Base-by-base conservation (phyloP, 345 rosid genomes). In the Psidium guajava region DNA sequence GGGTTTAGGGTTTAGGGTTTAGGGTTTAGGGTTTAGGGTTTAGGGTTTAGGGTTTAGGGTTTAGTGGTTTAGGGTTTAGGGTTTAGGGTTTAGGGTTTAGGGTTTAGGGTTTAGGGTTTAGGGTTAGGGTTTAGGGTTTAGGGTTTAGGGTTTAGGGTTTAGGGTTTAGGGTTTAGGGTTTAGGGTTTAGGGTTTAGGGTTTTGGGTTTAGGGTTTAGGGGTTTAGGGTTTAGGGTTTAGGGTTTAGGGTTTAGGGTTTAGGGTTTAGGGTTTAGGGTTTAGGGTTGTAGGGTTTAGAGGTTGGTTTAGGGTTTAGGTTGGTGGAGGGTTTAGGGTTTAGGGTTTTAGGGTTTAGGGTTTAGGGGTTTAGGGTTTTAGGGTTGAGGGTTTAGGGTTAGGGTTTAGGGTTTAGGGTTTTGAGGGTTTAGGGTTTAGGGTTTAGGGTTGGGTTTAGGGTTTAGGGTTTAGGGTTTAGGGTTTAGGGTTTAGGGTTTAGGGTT, bases 1-100 rank as follows among this genome's bases (percentile, higher is more conserved):
- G n/a, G n/a, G n/a, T n/a, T n/a, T n/a, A 83, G 55, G 86, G 87
- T 86, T 56, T 84, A 86, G 86, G 83, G 88, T 85, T 88, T 83
- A 81, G 84, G 87, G 85, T 83, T 86, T 88, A 86, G 87, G 88
- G 88, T 73, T 86, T 88, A 61, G 87, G 88, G 88, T 86, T 88
- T 54, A 83, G 54, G 89, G 84, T 58, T 86, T 85, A 47, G 86
- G 88, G 88, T 86, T 84, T 84, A 83, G 86, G 50, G 87, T 85
- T 84, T 88, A 83, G 86, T n/a, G 89, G 87, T 86, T 88, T 83
- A 81, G 86, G 85, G 87, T 86, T 84, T 86, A 74, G 87, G 88
- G 85, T 86, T 88, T 59, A 81, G 90, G 88, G 86, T 88, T 86
- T 80, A 61, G 88, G 88, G 84, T 75, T 88, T 83, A 51, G 86